Conservation (phyloP, 2,329 filamentous ascomycete genomes). For the Leptographium wingfieldii region DNA sequence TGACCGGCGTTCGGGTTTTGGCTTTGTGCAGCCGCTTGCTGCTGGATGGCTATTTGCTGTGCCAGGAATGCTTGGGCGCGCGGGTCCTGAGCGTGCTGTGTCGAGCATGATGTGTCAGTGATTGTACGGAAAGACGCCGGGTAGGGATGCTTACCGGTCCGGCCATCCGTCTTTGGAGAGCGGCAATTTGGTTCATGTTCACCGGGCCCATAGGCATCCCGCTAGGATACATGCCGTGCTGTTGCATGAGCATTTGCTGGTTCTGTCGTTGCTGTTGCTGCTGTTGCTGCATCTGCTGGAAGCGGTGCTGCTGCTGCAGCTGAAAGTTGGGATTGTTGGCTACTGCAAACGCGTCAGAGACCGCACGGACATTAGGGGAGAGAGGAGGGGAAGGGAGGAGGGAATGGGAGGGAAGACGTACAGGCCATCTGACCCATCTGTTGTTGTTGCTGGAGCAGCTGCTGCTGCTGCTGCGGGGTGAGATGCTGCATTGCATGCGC, state of each 20-base stretch:
- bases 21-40: conserved; percentile 26
- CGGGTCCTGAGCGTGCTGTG: neutral
- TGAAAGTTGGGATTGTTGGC: conserved; percentile 21
- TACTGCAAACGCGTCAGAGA: conserved; percentile 5
- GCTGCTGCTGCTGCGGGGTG: conserved; percentile 44
- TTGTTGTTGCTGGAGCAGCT: conserved; percentile 44
- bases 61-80: conserved; percentile 27
- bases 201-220: conserved; percentile 40
- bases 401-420: conserved; percentile 13
- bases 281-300: conserved; percentile 39
- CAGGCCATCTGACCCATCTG: conserved; percentile 28
- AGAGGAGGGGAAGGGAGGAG: conserved; percentile 2
- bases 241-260: conserved; percentile 39
- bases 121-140: neutral
- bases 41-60: conserved; percentile 34
- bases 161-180: conserved; percentile 27
- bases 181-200: conserved; percentile 21
- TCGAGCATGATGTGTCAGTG: neutral
- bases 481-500: conserved; percentile 62
- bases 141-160: neutral
- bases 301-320: conserved; percentile 40
- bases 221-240: conserved; percentile 37
- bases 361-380: neutral
- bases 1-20: conserved; percentile 14
- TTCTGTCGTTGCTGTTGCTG: conserved; percentile 41